Base-by-base conservation (phyloP, 1,284 basidiomycete species). In the Trichosporon sp. region DNA sequence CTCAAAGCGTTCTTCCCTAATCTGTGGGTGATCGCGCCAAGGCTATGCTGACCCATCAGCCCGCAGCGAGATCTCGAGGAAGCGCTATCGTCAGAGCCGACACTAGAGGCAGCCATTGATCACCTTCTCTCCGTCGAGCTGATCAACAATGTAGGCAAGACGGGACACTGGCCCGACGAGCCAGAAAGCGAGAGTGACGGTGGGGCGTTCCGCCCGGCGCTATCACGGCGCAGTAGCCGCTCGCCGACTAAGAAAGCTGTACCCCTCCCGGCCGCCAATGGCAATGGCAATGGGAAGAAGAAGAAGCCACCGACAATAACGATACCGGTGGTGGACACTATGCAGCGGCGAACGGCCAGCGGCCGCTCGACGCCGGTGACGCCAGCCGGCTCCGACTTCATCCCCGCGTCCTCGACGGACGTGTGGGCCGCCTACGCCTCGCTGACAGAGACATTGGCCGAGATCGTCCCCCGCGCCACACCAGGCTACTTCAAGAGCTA, bases 61-160 rank as follows among this genome's bases (percentile, higher is more conserved):
- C 27, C 58, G 59, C 16, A 58, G 49, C 21, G 29, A 52, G 21
- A 62, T 7, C 58, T 78, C 7, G 58, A 40, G 2, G 63, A 71
- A 4, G 74, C 74, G 0, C 58, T 77, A 0, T 49, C 65, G 9
- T 59, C 70, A 2, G 69, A 73, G 36, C 44, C 63, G 7, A 67
- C 62, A 31, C 46, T 66, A 4, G 63, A 66, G 33, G 73, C 69
- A 1, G 71, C 76, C 1, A 74, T 78, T 58, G 76, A 78, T 46
- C 65, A 74, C 57, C 72, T 78, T 3, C 69, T 78, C 0, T 78
- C 77, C 0, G 59, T 77, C 27, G 77, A 78, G 56, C 54, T 73
- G 14, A 77, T 78, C 29, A 67, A 69, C 10, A 69, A 71, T 29
- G 73, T 71, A 33, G 67, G 76, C 63, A 58, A 60, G 1, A 62